Evolutionary conservation across 306 rosid genomes (phyloP), one percentile per base, ranked within the genome.

Genomic region (Quercus alba): DNA sequence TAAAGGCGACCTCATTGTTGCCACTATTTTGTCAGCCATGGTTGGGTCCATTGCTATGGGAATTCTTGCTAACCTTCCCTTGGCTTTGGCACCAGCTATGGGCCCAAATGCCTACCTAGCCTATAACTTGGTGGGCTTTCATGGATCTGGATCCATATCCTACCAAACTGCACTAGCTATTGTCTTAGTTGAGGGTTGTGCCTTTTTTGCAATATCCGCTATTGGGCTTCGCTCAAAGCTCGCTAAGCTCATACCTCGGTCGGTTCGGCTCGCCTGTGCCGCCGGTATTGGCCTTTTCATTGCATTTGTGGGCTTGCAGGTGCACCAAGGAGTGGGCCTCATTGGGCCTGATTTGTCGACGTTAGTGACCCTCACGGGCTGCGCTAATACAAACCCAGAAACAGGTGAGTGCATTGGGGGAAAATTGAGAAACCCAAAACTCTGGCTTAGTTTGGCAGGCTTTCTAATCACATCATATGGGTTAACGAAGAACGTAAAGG

Each of bases 241-340:
- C 9, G 98, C 97, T 18, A 91, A 85, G 81, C 80, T 93, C 68
- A 87, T 95, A 1, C 99, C 99, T 5, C 78, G 77, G 0, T 78
- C 93, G 0, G 82, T 95, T 64, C 85, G 99, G 79, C 90, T 91
- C 14, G 98, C 94, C 35, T 89, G 80, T 18, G 96, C 93, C 0
- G 98, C 93, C 0, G 99, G 99, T 1, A 95, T 95, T 25, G 99
- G 99, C 76, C 94, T 95, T 66, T 95, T 95, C 56, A 93, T 95
- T 56, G 98, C 99, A 7, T 93, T 95, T 49, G 97, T 93, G 83
- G 99, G 98, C 87, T 64, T 95, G 1, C 99, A 95, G 61, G 57
- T 61, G 28, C 90, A 85, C 19, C 91, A 89, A 23, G 99, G 99
- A 0, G 57, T 95, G 62, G 97, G 99, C 81, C 89, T 93, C 12